Evolutionary conservation across 176 grass and related monocot species (phyloP).

Genomic region (Hordeum marinum): DNA sequence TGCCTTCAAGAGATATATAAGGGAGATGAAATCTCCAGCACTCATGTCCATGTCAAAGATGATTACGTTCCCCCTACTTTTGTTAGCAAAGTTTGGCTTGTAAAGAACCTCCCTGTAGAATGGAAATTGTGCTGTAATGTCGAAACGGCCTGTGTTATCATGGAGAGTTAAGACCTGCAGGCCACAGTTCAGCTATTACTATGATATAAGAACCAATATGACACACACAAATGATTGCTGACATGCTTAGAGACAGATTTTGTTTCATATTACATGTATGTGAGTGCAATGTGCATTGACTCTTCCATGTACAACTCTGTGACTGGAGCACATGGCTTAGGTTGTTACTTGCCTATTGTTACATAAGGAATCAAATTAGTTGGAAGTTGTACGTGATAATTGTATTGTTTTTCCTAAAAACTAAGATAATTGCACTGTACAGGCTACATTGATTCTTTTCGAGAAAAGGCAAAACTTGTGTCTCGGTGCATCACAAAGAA

Average conservation of each 20-base stretch:
- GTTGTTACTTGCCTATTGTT: background rate
- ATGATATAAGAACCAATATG: background rate
- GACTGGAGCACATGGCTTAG: background rate
- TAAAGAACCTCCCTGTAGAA: conserved; percentile 68
- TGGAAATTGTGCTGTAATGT: conserved; percentile 60
- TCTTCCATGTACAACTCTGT: background rate
- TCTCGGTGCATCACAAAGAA: background rate
- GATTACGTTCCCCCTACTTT: conserved; percentile 38
- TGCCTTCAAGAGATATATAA: conserved; percentile 86
- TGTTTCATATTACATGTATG: conserved; percentile 7
- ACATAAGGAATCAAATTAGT: conserved; percentile 7
- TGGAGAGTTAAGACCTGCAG: conserved; percentile 57
- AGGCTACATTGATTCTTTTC: background rate
- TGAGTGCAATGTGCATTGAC: background rate
- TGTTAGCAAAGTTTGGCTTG: conserved; percentile 25
- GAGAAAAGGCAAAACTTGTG: background rate
- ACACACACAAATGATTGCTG: background rate
- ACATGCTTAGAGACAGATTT: background rate
- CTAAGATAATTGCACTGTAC: background rate
- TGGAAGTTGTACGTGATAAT: background rate
- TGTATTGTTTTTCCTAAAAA: background rate
- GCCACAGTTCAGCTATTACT: conserved; percentile 2
- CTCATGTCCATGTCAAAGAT: conserved; percentile 94
- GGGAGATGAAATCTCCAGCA: conserved; percentile 78
- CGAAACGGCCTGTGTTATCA: conserved; percentile 53